Conservation (phyloP, 2,329 filamentous ascomycete genomes). For the Chaetothyriales sp. region DNA sequence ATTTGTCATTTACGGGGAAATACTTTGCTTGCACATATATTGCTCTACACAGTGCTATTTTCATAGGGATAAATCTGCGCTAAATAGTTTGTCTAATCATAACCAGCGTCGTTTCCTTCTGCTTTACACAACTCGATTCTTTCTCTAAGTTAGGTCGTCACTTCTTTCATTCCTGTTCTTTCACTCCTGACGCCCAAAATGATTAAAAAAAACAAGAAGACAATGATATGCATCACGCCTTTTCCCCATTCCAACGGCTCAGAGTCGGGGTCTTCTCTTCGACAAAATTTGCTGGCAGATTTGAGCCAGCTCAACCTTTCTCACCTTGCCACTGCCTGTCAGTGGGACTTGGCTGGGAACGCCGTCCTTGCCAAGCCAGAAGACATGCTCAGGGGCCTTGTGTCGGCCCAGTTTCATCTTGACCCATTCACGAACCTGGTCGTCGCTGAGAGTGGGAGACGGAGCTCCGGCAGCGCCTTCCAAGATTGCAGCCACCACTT, state of each 20-base stretch:
- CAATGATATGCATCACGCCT: too few species aligned
- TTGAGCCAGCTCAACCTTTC: constrained; percentile 49
- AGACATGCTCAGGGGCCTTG: constrained; percentile 58
- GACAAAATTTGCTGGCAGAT: constrained; percentile 30
- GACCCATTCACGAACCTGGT: constrained; percentile 49
- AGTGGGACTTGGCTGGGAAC: constrained; percentile 43
- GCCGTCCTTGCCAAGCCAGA: constrained; percentile 53
- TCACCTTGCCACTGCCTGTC: constrained; percentile 58
- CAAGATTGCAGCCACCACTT: constrained; percentile 53
- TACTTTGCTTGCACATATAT: too few species aligned
- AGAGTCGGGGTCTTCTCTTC: constrained; percentile 3
- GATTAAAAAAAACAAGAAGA: too few species aligned
- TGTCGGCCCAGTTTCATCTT: constrained; percentile 46
- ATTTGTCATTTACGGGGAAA: not conserved
- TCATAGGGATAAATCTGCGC: too few species aligned
- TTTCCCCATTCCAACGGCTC: not conserved
- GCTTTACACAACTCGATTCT: too few species aligned
- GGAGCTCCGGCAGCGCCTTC: constrained; percentile 13
- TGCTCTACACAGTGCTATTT: too few species aligned
- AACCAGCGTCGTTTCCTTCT: too few species aligned
- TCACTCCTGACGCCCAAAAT: too few species aligned
- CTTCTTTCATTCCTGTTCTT: not conserved
- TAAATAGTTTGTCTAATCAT: too few species aligned
- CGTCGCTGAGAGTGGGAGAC: constrained; percentile 25
- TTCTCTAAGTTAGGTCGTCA: too few species aligned